Evolutionary conservation across 306 rosid species (phyloP).

Genomic region (Arachis stenosperma): DNA sequence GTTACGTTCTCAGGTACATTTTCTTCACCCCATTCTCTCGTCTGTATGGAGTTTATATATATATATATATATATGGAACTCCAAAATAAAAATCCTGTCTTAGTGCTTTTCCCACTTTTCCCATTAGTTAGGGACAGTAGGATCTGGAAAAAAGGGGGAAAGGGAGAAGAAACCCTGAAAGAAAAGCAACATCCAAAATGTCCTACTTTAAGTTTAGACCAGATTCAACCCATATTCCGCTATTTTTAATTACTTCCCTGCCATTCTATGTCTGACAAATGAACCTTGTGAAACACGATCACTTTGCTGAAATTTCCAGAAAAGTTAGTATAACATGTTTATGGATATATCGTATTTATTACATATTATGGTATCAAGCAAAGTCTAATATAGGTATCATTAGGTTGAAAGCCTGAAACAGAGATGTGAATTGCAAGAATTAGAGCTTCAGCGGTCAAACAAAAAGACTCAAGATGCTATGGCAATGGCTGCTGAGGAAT

Average conservation of each 20-base stretch:
- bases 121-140: background rate
- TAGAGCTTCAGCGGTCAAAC: slow-evolving; percentile 76
- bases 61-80: background rate
- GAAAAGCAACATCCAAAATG: background rate
- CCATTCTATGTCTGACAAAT: slow-evolving; percentile 14
- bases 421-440: slow-evolving; percentile 83
- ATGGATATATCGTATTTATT: slow-evolving; percentile 5
- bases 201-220: background rate
- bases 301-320: slow-evolving; percentile 19
- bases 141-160: background rate
- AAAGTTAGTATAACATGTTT: slow-evolving; percentile 15
- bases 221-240: background rate
- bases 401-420: slow-evolving; percentile 85
- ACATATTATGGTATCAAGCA: slow-evolving; percentile 16
- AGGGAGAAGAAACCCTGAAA: background rate
- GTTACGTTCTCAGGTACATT: slow-evolving; percentile 75
- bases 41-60: background rate
- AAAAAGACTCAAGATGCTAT: slow-evolving; percentile 85
- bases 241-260: background rate
- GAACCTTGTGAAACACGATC: background rate
- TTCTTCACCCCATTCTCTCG: slow-evolving; percentile 24
- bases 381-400: slow-evolving; percentile 39
- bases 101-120: background rate
- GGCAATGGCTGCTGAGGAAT: slow-evolving; percentile 81
- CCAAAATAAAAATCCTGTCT: background rate